Conservation (phyloP, 805 yeast species). For the Sugiyamaella mastotermitis region DNA sequence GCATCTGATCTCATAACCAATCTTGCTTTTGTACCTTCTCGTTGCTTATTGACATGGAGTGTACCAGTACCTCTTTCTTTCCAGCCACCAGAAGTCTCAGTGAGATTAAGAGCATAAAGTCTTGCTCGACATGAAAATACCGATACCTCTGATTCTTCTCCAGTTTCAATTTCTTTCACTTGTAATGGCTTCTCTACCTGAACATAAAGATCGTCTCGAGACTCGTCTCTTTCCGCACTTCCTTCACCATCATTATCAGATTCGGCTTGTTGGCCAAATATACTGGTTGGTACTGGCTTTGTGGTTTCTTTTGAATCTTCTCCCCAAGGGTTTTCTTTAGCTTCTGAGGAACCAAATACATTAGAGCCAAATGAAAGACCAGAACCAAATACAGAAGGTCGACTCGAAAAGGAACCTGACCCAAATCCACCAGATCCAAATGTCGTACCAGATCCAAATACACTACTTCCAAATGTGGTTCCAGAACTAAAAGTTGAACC, state of each 20-base stretch:
- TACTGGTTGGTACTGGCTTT: constrained; percentile 12
- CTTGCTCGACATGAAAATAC: constrained; percentile 68
- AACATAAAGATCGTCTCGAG: constrained; percentile 29
- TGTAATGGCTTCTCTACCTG: constrained; percentile 27
- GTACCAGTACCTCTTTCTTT: constrained; percentile 91
- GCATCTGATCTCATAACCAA: constrained; percentile 90
- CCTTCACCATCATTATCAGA: constrained; percentile 21
- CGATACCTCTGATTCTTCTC: constrained; percentile 81
- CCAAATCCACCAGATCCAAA: constrained; percentile 6
- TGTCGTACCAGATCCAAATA: constrained; percentile 40
- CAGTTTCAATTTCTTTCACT: constrained; percentile 54
- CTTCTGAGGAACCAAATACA: constrained; percentile 13
- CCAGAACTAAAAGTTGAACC: not conserved
- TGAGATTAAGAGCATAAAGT: constrained; percentile 65
- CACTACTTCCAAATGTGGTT: constrained; percentile 8
- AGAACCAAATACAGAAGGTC: constrained; percentile 9
- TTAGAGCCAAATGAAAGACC: constrained; percentile 11
- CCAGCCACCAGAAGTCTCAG: constrained; percentile 74
- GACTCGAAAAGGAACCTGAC: not conserved
- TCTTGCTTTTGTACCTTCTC: constrained; percentile 42
- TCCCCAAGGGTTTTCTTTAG: not conserved
- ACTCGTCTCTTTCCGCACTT: constrained; percentile 19
- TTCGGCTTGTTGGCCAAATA: constrained; percentile 33
- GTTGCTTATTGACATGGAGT: constrained; percentile 61
- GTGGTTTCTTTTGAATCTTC: not conserved